Evolutionary conservation across 352 stramenopile genomes (phyloP), one percentile per base, ranked within the genome.

Genomic region (Phytophthora chlamydospora): DNA sequence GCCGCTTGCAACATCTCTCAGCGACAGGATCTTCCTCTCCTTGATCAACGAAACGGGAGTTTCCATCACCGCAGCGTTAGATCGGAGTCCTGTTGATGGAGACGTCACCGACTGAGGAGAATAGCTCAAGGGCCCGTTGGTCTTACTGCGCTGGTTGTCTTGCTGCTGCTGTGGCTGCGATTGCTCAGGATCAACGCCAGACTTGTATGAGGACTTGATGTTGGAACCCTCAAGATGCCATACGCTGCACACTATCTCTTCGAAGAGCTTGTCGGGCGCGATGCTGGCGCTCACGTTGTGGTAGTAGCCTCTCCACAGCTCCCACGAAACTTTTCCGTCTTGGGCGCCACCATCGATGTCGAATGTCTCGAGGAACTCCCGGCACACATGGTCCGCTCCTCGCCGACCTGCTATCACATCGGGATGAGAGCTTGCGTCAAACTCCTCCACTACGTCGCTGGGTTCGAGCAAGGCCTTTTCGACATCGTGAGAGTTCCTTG

Each of bases 261-360:
- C 89, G 55, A 97, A 98, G 49, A 92, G 95, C 50, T 97, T 86
- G 60, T 97, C 88, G 47, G 91, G 79, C 32, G 96, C 90, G 55
- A 98, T 94, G 42, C 73, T 89, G 5, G 88, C 88, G 43, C 82
- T 94, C 4, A 98, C 71, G 69, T 96, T 96, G 36, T 88, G 72
- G 67, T 98, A 98, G 72, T 97, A 98, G 39, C 91, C 71, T 13
- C 66, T 60, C 82, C 81, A 93, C 58, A 90, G 78, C 3, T 73
- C 63, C 68, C 70, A 87, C 44, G 76, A 80, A 51, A 93, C 77
- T 42, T 90, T 88, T 46, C 84, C 85, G 19, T 93, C 78, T 55
- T 88, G 76, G 11, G 49, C 31, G 14, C 80, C 51, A 13, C 78
- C 76, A 36, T 90, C 82, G 36, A 91, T 82, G 45, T 93, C 84